Evolutionary conservation across 768 basidiomycete species (phyloP).

Genomic region (Sporobolomyces phaffii): DNA sequence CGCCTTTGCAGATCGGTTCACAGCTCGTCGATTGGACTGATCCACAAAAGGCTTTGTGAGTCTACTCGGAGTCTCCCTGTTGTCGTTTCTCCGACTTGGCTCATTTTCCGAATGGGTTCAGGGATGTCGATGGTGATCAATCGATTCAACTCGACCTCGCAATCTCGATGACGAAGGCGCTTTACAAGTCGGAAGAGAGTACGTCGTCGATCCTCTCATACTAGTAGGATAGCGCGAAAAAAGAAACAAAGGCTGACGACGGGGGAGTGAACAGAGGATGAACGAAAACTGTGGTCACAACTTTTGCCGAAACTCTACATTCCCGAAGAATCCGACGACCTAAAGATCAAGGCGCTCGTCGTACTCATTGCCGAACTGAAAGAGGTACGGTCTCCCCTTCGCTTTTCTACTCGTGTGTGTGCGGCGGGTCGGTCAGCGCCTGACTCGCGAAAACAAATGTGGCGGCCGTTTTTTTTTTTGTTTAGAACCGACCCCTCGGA

Average conservation of each 20-base stretch:
- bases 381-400: constrained; percentile 49
- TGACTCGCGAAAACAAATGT: neutral
- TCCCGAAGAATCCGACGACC: constrained; percentile 46
- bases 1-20: constrained; percentile 47
- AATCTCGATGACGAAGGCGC: constrained; percentile 44
- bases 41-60: constrained; percentile 49
- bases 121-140: constrained; percentile 46
- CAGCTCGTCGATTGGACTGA: constrained; percentile 52
- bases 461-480: constrained; percentile 15
- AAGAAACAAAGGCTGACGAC: neutral
- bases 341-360: constrained; percentile 51
- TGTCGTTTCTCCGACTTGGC: no score
- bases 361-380: constrained; percentile 58
- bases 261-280: constrained; percentile 43
- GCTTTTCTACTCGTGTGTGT: constrained; percentile 44
- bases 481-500: constrained; percentile 57
- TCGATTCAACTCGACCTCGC: constrained; percentile 48
- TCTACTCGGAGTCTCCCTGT: neutral
- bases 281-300: constrained; percentile 47
- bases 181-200: constrained; percentile 46
- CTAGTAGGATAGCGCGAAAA: neutral
- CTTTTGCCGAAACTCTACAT: constrained; percentile 49
- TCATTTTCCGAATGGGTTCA: no score
- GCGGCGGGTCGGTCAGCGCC: no score
- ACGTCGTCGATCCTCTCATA: constrained; percentile 16